Conservation (phyloP, 2,329 filamentous ascomycete species). For the Penicillium sp. region DNA sequence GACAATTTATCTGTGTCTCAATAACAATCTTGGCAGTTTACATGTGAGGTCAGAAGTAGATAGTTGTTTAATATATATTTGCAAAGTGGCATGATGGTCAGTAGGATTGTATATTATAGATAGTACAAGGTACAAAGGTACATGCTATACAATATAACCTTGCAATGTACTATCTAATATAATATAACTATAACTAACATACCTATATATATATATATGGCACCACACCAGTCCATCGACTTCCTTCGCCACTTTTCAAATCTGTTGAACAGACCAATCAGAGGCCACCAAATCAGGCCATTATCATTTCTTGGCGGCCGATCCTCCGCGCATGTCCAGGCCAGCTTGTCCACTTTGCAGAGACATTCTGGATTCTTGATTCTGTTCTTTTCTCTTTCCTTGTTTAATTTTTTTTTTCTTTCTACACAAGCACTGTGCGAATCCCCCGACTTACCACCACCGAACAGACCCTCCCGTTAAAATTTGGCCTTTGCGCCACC, state of each 20-base stretch:
- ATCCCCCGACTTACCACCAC: too few species aligned
- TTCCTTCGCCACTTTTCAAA: neutral
- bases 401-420: neutral
- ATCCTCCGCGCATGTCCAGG: constrained; percentile 10
- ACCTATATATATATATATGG: neutral
- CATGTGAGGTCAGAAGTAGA: neutral
- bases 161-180: neutral
- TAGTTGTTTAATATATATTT: neutral
- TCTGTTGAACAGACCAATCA: constrained; percentile 3
- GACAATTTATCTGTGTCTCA: neutral
- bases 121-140: too few species aligned
- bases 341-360: constrained; percentile 11
- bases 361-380: neutral
- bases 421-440: neutral
- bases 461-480: neutral
- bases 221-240: neutral
- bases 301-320: constrained; percentile 9
- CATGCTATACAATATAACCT: neutral
- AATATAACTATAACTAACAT: too few species aligned
- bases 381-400: neutral
- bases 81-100: neutral
- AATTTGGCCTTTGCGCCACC: constrained; percentile 2
- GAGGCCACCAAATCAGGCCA: neutral
- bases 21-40: neutral
- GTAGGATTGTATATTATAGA: neutral